Evolutionary conservation across 148 eudicot species (phyloP).

Genomic region (Linanthus parryae): DNA sequence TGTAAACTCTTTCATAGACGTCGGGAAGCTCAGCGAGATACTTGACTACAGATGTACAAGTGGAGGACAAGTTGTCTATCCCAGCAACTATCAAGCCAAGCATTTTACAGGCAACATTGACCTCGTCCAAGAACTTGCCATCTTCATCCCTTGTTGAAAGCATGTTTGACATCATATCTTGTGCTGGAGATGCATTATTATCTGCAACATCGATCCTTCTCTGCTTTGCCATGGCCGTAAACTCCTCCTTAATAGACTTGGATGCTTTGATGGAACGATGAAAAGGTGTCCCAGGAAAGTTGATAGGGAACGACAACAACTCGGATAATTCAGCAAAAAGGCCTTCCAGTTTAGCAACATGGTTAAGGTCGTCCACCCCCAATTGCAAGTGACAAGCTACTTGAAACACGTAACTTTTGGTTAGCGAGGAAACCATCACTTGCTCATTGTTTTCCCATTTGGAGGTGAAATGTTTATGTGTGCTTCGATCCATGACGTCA

Average conservation of each 20-base stretch:
- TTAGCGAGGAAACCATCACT: conserved; percentile 27
- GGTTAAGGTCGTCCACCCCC: conserved; percentile 29
- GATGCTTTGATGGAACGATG: conserved; percentile 31
- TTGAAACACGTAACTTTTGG: conserved; percentile 36
- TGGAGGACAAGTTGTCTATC: conserved; percentile 41
- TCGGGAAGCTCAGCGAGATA: conserved; percentile 43
- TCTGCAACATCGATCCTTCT: conserved; percentile 31
- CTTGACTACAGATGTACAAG: conserved; percentile 36
- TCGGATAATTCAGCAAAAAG: conserved; percentile 26
- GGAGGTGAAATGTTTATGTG: conserved; percentile 35
- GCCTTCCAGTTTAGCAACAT: conserved; percentile 20
- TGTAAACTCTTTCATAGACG: conserved; percentile 33
- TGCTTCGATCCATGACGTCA: conserved; percentile 49
- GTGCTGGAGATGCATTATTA: conserved; percentile 28
- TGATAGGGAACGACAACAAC: conserved; percentile 30
- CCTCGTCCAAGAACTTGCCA: conserved; percentile 35
- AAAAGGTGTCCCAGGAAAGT: conserved; percentile 39
- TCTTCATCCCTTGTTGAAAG: conserved; percentile 31
- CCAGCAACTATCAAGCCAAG: conserved; percentile 38
- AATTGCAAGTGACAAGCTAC: conserved; percentile 33
- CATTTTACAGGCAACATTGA: conserved; percentile 36
- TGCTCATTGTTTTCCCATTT: conserved; percentile 41
- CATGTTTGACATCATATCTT: conserved; percentile 46
- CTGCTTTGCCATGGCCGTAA: conserved; percentile 22
- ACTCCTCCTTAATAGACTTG: conserved; percentile 19